Percentiles rank a stretch among this genome's conserved stretches.
These are phyloP conservation scores for Nicotiana tabacum DNA, from an alignment of 257 asterid genomes.

Conservation along the genomic window DNA sequence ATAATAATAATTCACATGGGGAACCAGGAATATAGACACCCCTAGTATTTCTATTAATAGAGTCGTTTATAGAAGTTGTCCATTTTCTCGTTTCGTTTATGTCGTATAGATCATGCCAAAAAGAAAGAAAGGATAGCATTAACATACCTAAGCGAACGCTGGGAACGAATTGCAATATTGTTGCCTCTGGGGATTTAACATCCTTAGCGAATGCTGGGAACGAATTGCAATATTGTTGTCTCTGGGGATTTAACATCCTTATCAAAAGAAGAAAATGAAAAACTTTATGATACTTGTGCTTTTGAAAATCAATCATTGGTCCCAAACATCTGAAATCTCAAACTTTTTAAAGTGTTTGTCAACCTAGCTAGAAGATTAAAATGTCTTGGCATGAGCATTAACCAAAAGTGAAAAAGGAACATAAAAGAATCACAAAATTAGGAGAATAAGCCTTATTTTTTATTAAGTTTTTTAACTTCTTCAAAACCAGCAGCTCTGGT, in stretches of 20 bases:
- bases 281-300: too few species aligned
- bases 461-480: neutral
- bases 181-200: too few species aligned
- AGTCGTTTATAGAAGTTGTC: too few species aligned
- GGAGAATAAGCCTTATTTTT: neutral
- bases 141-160: too few species aligned
- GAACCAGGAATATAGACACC: too few species aligned
- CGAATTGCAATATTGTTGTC: slow-evolving; percentile 24
- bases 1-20: too few species aligned
- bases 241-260: slow-evolving; percentile 52
- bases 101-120: too few species aligned
- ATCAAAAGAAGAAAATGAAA: too few species aligned
- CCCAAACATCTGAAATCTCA: neutral
- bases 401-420: neutral
- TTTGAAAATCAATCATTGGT: neutral
- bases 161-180: too few species aligned
- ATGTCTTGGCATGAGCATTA: neutral
- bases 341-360: neutral
- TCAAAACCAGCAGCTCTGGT: neutral
- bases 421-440: neutral
- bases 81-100: too few species aligned
- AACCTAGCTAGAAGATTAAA: neutral
- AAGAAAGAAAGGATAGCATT: too few species aligned
- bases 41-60: too few species aligned
- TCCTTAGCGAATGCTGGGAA: slow-evolving; percentile 65